Evolutionary conservation across 2,329 filamentous ascomycete genomes (phyloP), one percentile per base, ranked within the genome.

Genomic region (Endocalyx cinctus): DNA sequence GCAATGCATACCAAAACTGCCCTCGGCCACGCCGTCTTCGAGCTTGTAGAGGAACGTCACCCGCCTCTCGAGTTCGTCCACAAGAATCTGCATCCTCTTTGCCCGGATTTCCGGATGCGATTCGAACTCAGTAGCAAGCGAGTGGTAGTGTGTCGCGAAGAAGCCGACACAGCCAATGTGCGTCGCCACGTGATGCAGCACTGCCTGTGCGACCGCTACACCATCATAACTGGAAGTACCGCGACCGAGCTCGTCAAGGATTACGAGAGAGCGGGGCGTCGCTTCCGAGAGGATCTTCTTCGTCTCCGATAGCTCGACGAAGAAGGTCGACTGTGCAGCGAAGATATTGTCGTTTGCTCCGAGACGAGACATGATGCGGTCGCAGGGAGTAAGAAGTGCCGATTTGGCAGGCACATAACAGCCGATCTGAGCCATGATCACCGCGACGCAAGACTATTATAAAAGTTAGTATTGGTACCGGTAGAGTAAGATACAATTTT

Each of bases 291-390:
- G 72, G 31, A 98, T 98, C 70, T 97, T 97, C 68, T 97, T 95
- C 0, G 92, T 98, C 59, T 98, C 92, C 0, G 88, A 89, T 2
- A 98, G 69, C 62, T 98, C 92, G 17, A 98, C 90, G 54, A 98
- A 97, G 70, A 98, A 98, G 3, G 92, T 98, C 11, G 87, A 94
- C 60, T 98, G 92, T 0, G 90, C 87, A 2, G 90, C 92, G 56
- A 98, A 97, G 50, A 98, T 98, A 61, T 97, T 97, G 76, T 98
- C 92, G 53, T 97, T 95, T 29, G 92, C 92, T 8, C 92, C 92
- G 0, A 98, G 78, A 28, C 92, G 87, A 8, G 90, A 97, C 92
- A 98, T 98, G 68, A 98, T 97, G 34, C 92, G 86, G 57, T 98
- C 92, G 4, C 94, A 80, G 0, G 92, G 90, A 0, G 90, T 97